Evolutionary conservation across 2,329 filamentous ascomycete species (phyloP).

Genomic region (Curvularia eragrostidis): DNA sequence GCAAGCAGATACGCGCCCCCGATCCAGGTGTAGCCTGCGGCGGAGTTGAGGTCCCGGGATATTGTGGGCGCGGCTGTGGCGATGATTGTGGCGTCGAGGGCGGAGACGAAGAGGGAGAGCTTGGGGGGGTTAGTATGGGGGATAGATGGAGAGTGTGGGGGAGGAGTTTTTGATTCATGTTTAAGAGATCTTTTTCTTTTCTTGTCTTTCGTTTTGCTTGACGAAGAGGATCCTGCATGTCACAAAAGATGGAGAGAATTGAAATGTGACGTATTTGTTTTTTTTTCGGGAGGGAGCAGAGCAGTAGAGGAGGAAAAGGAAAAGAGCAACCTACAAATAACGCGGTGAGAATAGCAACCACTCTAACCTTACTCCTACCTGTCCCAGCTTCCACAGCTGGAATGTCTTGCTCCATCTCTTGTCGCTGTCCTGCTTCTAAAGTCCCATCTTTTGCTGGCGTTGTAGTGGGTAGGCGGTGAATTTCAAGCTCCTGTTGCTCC

Average conservation of each 20-base stretch:
- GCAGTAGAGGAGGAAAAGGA: neutral
- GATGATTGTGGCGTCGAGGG: constrained; percentile 63
- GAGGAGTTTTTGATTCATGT: neutral
- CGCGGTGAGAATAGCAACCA: constrained; percentile 40
- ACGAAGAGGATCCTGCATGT: neutral
- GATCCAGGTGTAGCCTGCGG: constrained; percentile 78
- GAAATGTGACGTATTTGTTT: neutral
- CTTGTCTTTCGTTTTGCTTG: no score
- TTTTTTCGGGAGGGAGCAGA: neutral
- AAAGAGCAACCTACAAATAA: constrained; percentile 38
- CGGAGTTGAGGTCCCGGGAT: constrained; percentile 67
- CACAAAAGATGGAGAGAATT: neutral
- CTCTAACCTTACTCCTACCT: constrained; percentile 34
- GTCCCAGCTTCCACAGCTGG: constrained; percentile 18
- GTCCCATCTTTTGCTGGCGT: neutral
- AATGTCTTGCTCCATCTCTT: constrained; percentile 1
- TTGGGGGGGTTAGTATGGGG: constrained; percentile 11
- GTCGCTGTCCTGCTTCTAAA: neutral
- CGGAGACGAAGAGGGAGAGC: constrained; percentile 52
- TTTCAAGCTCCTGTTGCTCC: neutral
- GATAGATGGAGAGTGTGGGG: neutral
- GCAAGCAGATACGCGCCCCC: constrained; percentile 75
- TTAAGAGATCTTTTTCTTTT: neutral
- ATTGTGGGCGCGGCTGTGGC: constrained; percentile 73
- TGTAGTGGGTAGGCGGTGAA: neutral